Evolutionary conservation across 345 rosid genomes (phyloP), one percentile per base, ranked within the genome.

Genomic region (Isatis tinctoria): DNA sequence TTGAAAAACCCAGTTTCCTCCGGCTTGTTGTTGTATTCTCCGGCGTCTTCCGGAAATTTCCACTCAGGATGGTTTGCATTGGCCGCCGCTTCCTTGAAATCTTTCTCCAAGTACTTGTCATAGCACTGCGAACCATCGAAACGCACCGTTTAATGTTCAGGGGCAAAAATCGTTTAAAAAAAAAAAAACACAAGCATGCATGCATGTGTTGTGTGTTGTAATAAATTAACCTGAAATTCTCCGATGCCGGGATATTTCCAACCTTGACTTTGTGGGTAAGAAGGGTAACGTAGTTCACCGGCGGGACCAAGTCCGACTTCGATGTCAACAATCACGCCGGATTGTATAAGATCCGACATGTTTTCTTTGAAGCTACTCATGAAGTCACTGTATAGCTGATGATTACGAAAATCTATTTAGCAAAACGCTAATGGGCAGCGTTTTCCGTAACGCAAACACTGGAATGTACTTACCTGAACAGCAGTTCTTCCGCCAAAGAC

Each of bases 231-330:
- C 90, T 86, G 94, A 60, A 90, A 93, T 74, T 93, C 98, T 58
- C 92, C 97, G 28, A 87, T 84, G 28, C 96, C 95, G 10, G 98
- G 93, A 70, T 80, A 93, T 45, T 67, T 80, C 95, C 96, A 93
- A 9, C 93, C 95, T 77, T 86, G 91, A 51, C 72, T 84, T 78
- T 70, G 67, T 1, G 91, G 88, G 76, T 90, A 93, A 70, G 98
- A 85, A 39, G 98, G 93, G 49, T 90, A 90, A 60, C 98, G 83
- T 8, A 90, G 89, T 80, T 93, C 98, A 51, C 97, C 97, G 18
- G 92, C 88, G 5, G 97, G 92, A 26, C 98, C 93, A 72, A 88
- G 86, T 47, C 98, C 97, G 36, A 88, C 89, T 83, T 93, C 93
- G 14, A 93, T 86, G 80, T 87, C 97, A 43, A 90, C 76, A 47